These are phyloP conservation scores for Lathyrus oleraceus DNA, from an alignment of 306 rosid genomes.

Conservation along the genomic window DNA sequence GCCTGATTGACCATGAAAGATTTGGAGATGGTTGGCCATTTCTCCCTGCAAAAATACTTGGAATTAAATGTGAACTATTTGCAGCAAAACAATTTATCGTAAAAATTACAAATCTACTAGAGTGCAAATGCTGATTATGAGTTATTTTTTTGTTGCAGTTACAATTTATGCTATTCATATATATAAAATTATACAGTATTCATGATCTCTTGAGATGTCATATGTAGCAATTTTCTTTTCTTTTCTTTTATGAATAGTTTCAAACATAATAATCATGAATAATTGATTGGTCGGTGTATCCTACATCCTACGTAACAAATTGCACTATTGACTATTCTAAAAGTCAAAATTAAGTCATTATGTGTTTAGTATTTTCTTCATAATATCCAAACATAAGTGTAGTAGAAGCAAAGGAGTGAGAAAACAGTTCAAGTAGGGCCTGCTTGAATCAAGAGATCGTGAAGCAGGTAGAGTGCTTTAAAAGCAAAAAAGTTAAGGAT, in stretches of 20 bases:
- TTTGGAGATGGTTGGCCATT: conserved; percentile 71
- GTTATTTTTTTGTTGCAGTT: neutral
- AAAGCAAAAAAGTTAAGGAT: conserved; percentile 35
- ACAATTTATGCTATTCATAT: conserved; percentile 13
- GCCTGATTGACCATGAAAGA: conserved; percentile 84
- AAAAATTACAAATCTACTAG: conserved; percentile 26
- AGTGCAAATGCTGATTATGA: conserved; percentile 26
- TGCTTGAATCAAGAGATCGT: conserved; percentile 10
- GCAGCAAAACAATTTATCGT: conserved; percentile 5
- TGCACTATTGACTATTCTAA: neutral
- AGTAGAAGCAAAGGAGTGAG: conserved; percentile 33
- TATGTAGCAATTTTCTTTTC: conserved; percentile 7
- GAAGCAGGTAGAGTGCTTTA: conserved; percentile 22
- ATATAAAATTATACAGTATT: conserved; percentile 4
- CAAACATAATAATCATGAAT: neutral
- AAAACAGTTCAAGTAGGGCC: conserved; percentile 33
- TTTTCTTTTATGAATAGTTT: conserved; percentile 16
- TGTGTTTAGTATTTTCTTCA: neutral
- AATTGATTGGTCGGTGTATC: neutral
- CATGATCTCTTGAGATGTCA: conserved; percentile 14
- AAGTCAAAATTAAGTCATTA: neutral
- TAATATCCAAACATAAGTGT: conserved; percentile 12
- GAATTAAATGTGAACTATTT: conserved; percentile 21
- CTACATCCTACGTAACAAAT: conserved; percentile 7
- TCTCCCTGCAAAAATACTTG: conserved; percentile 52